phyloP scores from a whole-genome alignment of 2,329 filamentous ascomycete genomes.

The Uncinocarpus reesii region DNA sequence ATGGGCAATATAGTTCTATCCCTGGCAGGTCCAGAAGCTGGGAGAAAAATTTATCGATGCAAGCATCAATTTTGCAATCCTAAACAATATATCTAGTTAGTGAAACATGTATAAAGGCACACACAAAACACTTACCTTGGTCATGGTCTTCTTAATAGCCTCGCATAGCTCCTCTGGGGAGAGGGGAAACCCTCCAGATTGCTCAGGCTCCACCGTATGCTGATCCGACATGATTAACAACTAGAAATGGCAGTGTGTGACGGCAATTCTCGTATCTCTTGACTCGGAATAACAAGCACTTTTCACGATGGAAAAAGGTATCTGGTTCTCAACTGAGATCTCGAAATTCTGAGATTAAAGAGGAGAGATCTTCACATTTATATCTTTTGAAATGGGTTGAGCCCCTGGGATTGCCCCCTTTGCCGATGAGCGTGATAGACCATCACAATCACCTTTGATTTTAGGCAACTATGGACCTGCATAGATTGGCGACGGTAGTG shows the following conservation, averaged over 20 bases:
- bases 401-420: no score
- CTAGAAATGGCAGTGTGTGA: background rate
- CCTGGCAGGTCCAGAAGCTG: background rate
- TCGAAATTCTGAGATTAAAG: no score
- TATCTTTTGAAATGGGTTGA: no score
- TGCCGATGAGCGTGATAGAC: no score
- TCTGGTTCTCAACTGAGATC: no score
- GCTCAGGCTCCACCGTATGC: background rate
- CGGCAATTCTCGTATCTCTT: no score
- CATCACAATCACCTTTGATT: no score
- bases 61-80: constrained; percentile 14
- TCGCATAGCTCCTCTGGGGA: background rate
- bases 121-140: background rate
- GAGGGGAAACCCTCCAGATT: background rate
- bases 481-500: background rate
- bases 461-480: background rate
- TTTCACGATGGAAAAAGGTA: no score
- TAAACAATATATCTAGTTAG: background rate
- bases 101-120: background rate
- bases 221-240: background rate
- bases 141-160: background rate
- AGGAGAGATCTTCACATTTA: no score
- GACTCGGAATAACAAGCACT: no score
- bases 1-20: background rate
- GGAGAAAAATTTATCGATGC: constrained; percentile 8